phyloP scores from a whole-genome alignment of 345 rosid genomes.

The Turnera subulata region DNA sequence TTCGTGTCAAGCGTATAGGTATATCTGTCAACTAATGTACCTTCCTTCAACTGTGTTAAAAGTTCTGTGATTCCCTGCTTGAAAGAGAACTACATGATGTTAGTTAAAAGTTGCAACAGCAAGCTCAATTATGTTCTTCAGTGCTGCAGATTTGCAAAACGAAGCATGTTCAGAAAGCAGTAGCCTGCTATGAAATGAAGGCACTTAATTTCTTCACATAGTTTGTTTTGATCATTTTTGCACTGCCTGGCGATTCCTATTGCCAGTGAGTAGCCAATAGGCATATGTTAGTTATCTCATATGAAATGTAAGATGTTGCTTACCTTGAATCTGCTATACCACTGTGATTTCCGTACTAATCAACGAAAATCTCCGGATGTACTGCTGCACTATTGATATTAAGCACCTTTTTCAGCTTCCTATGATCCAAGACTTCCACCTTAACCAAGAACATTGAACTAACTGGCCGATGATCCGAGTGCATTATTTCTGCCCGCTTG shows the following conservation, averaged over 20 bases:
- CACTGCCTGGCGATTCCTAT: too few species aligned
- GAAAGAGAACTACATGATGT: not conserved
- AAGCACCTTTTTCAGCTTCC: constrained; percentile 76
- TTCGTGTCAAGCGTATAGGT: too few species aligned
- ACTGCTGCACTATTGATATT: constrained; percentile 63
- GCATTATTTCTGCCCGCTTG: constrained; percentile 49
- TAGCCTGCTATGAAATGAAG: too few species aligned
- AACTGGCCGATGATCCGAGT: constrained; percentile 97
- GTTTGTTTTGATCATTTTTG: too few species aligned
- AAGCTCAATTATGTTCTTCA: too few species aligned
- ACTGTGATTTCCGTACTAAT: constrained; percentile 16
- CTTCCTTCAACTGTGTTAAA: not conserved
- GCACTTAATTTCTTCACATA: too few species aligned
- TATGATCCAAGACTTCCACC: constrained; percentile 78
- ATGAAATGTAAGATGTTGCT: not conserved
- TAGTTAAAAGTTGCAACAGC: too few species aligned
- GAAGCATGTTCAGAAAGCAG: too few species aligned
- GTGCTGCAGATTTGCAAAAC: too few species aligned
- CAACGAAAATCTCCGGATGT: constrained; percentile 62
- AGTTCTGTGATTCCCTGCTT: constrained; percentile 20
- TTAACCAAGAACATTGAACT: constrained; percentile 63
- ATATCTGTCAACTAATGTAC: too few species aligned
- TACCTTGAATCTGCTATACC: constrained; percentile 32
- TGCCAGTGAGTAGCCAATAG: too few species aligned
- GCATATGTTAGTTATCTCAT: not conserved